A percentile compares a stretch with the other conserved stretches of the same genome.
Conservation (phyloP, 2,329 filamentous ascomycete species). For the Fusarium sp. region DNA sequence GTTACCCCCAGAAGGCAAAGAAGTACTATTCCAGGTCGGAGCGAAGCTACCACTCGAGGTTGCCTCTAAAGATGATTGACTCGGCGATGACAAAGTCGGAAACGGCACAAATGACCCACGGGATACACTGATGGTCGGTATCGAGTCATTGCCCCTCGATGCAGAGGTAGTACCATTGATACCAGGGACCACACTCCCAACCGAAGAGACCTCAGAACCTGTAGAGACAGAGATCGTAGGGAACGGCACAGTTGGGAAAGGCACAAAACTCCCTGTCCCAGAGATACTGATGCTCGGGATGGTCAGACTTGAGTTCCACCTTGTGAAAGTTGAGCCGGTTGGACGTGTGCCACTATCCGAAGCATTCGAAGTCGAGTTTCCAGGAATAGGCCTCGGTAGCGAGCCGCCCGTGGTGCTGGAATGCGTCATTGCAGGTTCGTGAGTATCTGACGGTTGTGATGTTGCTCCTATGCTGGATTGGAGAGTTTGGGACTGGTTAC, state of each 20-base stretch:
- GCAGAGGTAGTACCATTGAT: slow-evolving; percentile 15
- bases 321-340: slow-evolving; percentile 13
- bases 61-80: not conserved
- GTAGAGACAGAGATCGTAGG: not conserved
- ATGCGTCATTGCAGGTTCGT: slow-evolving; percentile 18
- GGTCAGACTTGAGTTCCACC: slow-evolving; percentile 37
- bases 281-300: slow-evolving; percentile 5
- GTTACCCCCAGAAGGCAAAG: not conserved
- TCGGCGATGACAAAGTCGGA: not conserved
- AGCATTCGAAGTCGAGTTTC: slow-evolving; percentile 25
- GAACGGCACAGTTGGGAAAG: not conserved
- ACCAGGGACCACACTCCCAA: not conserved
- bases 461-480: slow-evolving; percentile 1
- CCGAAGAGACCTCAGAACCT: not conserved
- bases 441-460: slow-evolving; percentile 4
- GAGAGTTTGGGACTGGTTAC: slow-evolving; percentile 14
- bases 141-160: not conserved
- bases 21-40: slow-evolving; percentile 10
- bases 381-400: slow-evolving; percentile 25
- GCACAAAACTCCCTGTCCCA: slow-evolving; percentile 1
- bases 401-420: slow-evolving; percentile 14
- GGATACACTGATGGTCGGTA: slow-evolving; percentile 11
- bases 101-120: slow-evolving; percentile 18
- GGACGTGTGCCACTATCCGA: slow-evolving; percentile 24
- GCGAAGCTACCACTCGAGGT: not conserved